A percentile compares a stretch with the other conserved stretches of the same genome.
Conservation (phyloP, 2,329 filamentous ascomycete species). For the Fusarium pseudograminearum region DNA sequence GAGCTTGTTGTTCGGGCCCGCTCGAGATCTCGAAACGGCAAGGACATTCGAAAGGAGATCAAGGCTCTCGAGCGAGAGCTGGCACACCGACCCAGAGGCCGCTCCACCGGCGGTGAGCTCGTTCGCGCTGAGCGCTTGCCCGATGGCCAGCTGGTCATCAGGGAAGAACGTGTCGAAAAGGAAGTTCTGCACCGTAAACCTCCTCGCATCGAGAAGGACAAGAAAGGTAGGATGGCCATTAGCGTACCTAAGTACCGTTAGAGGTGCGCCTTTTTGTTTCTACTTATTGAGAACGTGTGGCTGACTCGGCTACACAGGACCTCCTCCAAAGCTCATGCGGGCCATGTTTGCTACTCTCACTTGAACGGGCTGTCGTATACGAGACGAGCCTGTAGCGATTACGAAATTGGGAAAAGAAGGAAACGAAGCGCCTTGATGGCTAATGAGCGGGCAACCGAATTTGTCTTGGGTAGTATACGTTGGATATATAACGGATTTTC, state of each 20-base stretch:
- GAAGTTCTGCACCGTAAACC: conserved; percentile 66
- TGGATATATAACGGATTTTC: conserved; percentile 4
- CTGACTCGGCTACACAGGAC: conserved; percentile 63
- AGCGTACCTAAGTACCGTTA: conserved; percentile 78
- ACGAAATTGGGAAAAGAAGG: conserved; percentile 26
- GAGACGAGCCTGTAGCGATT: conserved; percentile 4
- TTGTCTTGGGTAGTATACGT: conserved; percentile 23
- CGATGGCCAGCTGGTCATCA: conserved; percentile 73
- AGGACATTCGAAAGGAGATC: conserved; percentile 80
- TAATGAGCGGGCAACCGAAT: conserved; percentile 11
- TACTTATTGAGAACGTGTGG: conserved; percentile 38
- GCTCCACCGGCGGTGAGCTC: conserved; percentile 62
- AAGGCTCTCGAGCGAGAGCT: conserved; percentile 71
- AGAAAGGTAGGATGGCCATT: conserved; percentile 95
- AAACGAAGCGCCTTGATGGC: conserved; percentile 16
- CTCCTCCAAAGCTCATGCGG: conserved; percentile 71
- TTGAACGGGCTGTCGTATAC: conserved; percentile 52
- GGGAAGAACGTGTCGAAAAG: conserved; percentile 69
- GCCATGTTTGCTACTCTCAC: conserved; percentile 80
- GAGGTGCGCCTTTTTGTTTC: conserved; percentile 59
- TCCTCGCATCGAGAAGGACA: conserved; percentile 84
- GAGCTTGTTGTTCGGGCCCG: conserved; percentile 59
- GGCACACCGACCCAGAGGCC: conserved; percentile 53
- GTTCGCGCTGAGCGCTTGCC: conserved; percentile 68
- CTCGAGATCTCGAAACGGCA: conserved; percentile 62